Percentiles rank a stretch among this genome's conserved stretches.
These are phyloP conservation scores for Malassezia sp. DNA, from an alignment of 1,284 basidiomycete genomes.

Conservation along the genomic window DNA sequence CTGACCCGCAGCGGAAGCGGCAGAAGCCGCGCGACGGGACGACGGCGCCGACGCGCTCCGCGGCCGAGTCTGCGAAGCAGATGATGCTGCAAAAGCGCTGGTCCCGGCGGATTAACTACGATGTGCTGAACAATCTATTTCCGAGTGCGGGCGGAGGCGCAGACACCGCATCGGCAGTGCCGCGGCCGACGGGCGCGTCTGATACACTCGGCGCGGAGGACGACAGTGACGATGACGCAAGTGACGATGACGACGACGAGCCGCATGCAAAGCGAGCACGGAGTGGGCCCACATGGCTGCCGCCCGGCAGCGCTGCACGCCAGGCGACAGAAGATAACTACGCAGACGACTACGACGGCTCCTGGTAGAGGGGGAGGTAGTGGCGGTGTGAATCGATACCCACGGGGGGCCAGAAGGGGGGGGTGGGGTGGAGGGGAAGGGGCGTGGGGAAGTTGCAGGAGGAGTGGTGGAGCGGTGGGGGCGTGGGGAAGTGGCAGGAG, in stretches of 20 bases:
- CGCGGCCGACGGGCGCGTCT: not conserved
- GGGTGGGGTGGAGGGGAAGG: too few relatives aligned
- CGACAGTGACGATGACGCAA: slow-evolving; percentile 16
- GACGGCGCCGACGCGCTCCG: slow-evolving; percentile 34
- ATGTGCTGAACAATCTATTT: slow-evolving; percentile 38
- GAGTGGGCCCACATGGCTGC: slow-evolving; percentile 1
- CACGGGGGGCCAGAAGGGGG: too few relatives aligned
- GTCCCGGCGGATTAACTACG: slow-evolving; percentile 44
- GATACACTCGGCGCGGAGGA: slow-evolving; percentile 17
- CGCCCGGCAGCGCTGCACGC: slow-evolving; percentile 1
- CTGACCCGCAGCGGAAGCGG: slow-evolving; percentile 25
- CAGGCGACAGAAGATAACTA: slow-evolving; percentile 8
- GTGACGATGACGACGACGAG: slow-evolving; percentile 13
- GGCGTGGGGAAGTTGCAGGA: too few relatives aligned
- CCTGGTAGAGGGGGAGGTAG: slow-evolving; percentile 2
- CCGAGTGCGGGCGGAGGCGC: slow-evolving; percentile 13
- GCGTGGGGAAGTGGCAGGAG: too few relatives aligned
- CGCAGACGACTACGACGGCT: slow-evolving; percentile 18
- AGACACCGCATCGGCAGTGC: not conserved
- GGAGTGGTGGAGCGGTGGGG: too few relatives aligned
- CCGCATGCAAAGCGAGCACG: slow-evolving; percentile 17
- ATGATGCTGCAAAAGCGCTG: slow-evolving; percentile 44
- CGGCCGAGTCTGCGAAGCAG: slow-evolving; percentile 40
- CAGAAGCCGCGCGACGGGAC: slow-evolving; percentile 33
- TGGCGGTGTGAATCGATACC: too few relatives aligned